Evolutionary conservation across 805 yeast species (phyloP), one percentile per base, ranked within the genome.

Genomic region (Yamadazyma kitorensis): DNA sequence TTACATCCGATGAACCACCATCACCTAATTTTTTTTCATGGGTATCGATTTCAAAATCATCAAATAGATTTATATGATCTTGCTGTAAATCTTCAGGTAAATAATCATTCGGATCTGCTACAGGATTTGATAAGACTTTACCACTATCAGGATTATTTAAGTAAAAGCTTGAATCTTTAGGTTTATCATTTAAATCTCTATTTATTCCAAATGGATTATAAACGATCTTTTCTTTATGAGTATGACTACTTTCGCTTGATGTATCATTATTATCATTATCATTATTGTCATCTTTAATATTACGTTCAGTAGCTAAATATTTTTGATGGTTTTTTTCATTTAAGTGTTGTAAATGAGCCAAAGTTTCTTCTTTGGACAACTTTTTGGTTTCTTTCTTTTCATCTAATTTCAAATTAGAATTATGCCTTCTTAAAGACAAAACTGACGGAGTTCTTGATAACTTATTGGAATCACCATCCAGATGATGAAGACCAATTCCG

Each of bases 1-100:
- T 64, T 14, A 84, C 88, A 31, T 74, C 74, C 4, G 86, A 74
- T 2, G 84, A 75, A 3, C 89, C 89, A 30, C 94, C 93, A 36
- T 72, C 74, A 3, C 89, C 93, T 32, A 84, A 54, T 29, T 70
- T 73, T 34, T 71, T 70, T 16, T 64, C 55, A 25, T 49, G 38
- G 15, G 50, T 64, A 33, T 65, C 72, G 23, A 64, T 58, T 26
- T 68, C 74, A 49, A 76, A 84, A 36, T 74, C 76, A 28, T 79
- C 82, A 19, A 70, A 64, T 38, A 85, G 56, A 27, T 69, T 67
- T 3, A 67, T 57, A 34, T 67, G 64, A 1, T 57, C 55, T 50
- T 80, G 77, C 33, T 73, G 64, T 41, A 75, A 61, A 4, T 68
- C 72, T 0, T 52, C 60, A 0, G 91, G 89, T 13, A 84, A 55